Percentiles rank a stretch among this genome's conserved stretches.
These are phyloP conservation scores for Jackrogersella minutella DNA, from an alignment of 495 filamentous ascomycete genomes.

Conservation along the genomic window DNA sequence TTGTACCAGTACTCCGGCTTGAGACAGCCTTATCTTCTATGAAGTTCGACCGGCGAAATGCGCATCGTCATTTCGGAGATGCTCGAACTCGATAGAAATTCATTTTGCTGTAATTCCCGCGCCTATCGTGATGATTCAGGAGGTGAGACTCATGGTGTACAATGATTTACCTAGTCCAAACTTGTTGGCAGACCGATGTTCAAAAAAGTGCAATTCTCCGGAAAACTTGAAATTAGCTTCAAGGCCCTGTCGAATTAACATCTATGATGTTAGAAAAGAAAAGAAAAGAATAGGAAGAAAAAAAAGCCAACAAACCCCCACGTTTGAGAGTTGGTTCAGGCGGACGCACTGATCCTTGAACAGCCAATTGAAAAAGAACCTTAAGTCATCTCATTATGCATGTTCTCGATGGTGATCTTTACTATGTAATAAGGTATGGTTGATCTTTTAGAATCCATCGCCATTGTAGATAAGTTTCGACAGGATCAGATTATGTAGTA, in stretches of 20 bases:
- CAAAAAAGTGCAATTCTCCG: neutral
- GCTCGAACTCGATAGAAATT: constrained; percentile 6
- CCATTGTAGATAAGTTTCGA: neutral
- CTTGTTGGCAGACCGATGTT: constrained; percentile 1
- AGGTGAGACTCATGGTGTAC: neutral
- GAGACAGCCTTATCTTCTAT: constrained; percentile 18
- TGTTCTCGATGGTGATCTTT: neutral
- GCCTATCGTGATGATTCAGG: neutral
- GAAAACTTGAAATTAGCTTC: constrained; percentile 29
- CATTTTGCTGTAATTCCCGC: constrained; percentile 29
- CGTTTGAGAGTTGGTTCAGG: constrained; percentile 7
- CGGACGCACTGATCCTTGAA: neutral
- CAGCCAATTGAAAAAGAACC: constrained; percentile 8
- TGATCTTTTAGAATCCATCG: neutral
- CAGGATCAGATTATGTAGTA: neutral
- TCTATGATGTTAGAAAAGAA: constrained; percentile 2
- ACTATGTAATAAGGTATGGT: no score
- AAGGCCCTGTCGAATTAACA: constrained; percentile 9
- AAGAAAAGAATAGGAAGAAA: no score
- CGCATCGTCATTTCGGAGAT: constrained; percentile 31
- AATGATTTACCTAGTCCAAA: neutral
- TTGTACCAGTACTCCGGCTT: neutral
- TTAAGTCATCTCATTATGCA: neutral
- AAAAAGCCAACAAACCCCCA: no score
- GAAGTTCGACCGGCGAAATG: constrained; percentile 4